Conservation (phyloP, 768 basidiomycete genomes). For the Rhodosporidiobolus odoratus region DNA sequence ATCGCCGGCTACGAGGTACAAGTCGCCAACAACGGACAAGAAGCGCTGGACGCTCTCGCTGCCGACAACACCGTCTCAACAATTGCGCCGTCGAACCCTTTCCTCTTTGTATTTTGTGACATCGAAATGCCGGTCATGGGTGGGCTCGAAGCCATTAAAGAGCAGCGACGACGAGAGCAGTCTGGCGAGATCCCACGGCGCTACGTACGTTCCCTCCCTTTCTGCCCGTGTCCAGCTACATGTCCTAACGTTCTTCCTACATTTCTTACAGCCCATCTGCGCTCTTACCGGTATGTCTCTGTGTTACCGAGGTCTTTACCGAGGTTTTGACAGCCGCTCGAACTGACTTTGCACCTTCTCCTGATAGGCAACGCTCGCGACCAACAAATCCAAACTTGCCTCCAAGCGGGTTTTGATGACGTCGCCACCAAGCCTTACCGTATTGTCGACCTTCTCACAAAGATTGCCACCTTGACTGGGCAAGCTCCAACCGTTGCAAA, state of each 20-base stretch:
- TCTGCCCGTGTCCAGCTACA: not conserved
- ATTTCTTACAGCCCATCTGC: conserved; percentile 16
- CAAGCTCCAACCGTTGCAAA: too few relatives aligned
- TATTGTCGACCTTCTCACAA: not conserved
- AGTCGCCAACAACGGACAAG: conserved; percentile 27
- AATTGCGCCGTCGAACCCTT: not conserved
- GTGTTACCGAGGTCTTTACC: not conserved
- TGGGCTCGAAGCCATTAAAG: conserved; percentile 4
- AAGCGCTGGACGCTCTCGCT: conserved; percentile 29
- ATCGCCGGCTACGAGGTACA: conserved; percentile 20
- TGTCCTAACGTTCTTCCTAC: not conserved
- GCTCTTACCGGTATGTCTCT: conserved; percentile 24
- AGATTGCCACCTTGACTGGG: not conserved
- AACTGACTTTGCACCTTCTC: not conserved
- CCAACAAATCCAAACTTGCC: not conserved
- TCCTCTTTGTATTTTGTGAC: conserved; percentile 19
- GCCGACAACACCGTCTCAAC: not conserved
- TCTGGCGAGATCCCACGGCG: not conserved
- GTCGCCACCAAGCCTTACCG: conserved; percentile 32
- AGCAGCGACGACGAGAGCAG: not conserved
- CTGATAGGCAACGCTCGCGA: conserved; percentile 17
- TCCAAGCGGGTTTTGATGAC: conserved; percentile 24
- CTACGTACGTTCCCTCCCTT: conserved; percentile 10
- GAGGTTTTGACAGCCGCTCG: not conserved
- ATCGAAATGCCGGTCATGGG: conserved; percentile 33